Evolutionary conservation across 2,329 filamentous ascomycete genomes (phyloP).

Genomic region (Corinectria fuckeliana): DNA sequence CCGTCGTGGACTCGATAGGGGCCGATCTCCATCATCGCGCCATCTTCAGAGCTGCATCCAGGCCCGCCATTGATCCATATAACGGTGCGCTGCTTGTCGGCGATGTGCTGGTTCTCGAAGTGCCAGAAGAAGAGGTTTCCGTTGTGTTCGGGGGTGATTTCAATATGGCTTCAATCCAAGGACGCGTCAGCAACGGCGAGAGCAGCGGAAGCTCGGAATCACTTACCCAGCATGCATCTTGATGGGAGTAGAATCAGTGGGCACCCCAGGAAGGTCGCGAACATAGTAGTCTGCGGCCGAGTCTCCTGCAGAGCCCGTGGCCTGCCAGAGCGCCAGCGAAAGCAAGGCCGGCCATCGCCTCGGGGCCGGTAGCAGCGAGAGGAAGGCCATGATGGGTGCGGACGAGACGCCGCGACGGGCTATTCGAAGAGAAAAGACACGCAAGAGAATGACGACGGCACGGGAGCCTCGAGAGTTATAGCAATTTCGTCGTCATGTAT

Average conservation of each 20-base stretch:
- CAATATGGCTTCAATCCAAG: constrained; percentile 74
- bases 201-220: background rate
- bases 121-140: constrained; percentile 99
- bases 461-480: constrained; percentile 12
- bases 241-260: constrained; percentile 71
- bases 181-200: constrained; percentile 32
- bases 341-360: constrained; percentile 43
- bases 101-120: constrained; percentile 94
- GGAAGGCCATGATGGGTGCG: constrained; percentile 37
- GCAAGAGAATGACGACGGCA: constrained; percentile 6
- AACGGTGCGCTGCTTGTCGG: constrained; percentile 86
- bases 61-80: constrained; percentile 98
- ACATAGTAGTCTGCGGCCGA: constrained; percentile 84
- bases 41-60: constrained; percentile 97
- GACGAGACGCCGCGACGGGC: constrained; percentile 26
- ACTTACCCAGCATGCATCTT: constrained; percentile 99
- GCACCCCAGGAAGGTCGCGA: constrained; percentile 81
- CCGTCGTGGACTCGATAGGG: constrained; percentile 86
- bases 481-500: constrained; percentile 14
- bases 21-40: constrained; percentile 93
- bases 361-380: constrained; percentile 32
- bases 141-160: constrained; percentile 83
- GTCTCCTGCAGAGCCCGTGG: constrained; percentile 40
- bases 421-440: constrained; percentile 11
- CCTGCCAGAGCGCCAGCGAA: constrained; percentile 52